Percentiles rank a stretch among this genome's conserved stretches.
Conservation (phyloP, 2,329 filamentous ascomycete genomes). For the Periconia sp. region DNA sequence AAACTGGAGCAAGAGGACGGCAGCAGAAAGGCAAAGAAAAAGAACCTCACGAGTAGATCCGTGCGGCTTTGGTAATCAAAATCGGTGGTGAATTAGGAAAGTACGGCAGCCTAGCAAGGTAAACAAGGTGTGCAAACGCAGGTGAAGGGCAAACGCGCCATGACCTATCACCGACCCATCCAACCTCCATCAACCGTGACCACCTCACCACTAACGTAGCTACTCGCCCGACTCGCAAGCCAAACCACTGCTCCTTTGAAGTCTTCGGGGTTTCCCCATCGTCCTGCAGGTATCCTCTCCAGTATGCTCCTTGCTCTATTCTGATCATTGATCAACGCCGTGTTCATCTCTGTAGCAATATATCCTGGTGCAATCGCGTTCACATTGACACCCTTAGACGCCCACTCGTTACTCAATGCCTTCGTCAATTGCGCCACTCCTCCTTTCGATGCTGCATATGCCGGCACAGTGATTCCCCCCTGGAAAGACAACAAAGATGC, state of each 20-base stretch:
- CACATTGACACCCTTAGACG: constrained; percentile 73
- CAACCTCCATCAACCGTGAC: constrained; percentile 87
- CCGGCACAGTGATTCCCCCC: constrained; percentile 84
- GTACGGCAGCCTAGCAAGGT: not conserved
- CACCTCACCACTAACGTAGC: constrained; percentile 80
- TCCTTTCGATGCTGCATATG: constrained; percentile 84
- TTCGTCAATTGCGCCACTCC: constrained; percentile 85
- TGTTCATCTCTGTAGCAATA: constrained; percentile 94
- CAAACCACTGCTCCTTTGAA: constrained; percentile 84
- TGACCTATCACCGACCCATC: constrained; percentile 73
- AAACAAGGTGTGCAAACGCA: constrained; percentile 2
- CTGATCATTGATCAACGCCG: constrained; percentile 72
- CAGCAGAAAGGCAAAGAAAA: not conserved
- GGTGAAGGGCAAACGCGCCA: not conserved
- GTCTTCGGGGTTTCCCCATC: constrained; percentile 83
- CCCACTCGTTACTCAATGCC: constrained; percentile 85
- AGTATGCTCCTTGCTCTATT: constrained; percentile 72
- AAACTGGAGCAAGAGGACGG: not conserved
- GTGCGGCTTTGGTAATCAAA: not conserved
- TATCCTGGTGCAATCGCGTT: constrained; percentile 91
- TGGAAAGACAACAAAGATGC: constrained; percentile 81
- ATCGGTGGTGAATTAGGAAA: not conserved
- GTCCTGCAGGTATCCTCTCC: constrained; percentile 76
- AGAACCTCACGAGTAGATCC: not conserved
- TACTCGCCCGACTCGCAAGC: constrained; percentile 73